A percentile compares a stretch with the other conserved stretches of the same genome.
Conservation (phyloP, 176 grass and related monocot species). For the Ensete glaucum region DNA sequence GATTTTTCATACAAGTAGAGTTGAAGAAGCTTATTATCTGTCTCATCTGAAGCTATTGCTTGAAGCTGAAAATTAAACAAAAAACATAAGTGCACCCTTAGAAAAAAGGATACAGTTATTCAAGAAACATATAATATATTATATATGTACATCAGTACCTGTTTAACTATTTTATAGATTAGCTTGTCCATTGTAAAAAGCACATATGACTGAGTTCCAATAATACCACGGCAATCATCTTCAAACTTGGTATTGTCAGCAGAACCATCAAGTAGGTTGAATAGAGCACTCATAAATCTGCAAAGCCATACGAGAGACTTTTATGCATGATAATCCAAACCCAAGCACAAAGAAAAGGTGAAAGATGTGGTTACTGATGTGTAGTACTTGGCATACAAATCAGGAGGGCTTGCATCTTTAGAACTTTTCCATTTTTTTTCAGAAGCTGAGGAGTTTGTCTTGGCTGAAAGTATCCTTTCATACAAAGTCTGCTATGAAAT, state of each 20-base stretch:
- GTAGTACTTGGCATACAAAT: slow-evolving; percentile 88
- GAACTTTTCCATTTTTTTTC: slow-evolving; percentile 98
- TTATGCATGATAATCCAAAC: neutral
- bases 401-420: slow-evolving; percentile 80
- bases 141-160: slow-evolving; percentile 35
- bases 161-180: slow-evolving; percentile 97
- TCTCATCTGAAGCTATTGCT: slow-evolving; percentile 94
- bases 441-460: slow-evolving; percentile 73
- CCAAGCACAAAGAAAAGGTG: neutral
- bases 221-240: slow-evolving; percentile 91
- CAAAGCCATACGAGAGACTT: neutral
- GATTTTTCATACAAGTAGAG: slow-evolving; percentile 94
- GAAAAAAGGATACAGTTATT: neutral
- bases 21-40: slow-evolving; percentile 93
- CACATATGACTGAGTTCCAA: slow-evolving; percentile 97
- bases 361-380: neutral
- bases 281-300: slow-evolving; percentile 82
- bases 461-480: slow-evolving; percentile 85
- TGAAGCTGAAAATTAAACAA: slow-evolving; percentile 60
- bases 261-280: slow-evolving; percentile 91
- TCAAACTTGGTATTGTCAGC: slow-evolving; percentile 98
- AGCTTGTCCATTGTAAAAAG: slow-evolving; percentile 97
- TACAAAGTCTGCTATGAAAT: slow-evolving; percentile 71
- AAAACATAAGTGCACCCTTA: slow-evolving; percentile 17
- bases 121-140: neutral